Evolutionary conservation across 202 grass and related monocot genomes (phyloP), one percentile per base, ranked within the genome.

Genomic region (Saccharum hybrid): DNA sequence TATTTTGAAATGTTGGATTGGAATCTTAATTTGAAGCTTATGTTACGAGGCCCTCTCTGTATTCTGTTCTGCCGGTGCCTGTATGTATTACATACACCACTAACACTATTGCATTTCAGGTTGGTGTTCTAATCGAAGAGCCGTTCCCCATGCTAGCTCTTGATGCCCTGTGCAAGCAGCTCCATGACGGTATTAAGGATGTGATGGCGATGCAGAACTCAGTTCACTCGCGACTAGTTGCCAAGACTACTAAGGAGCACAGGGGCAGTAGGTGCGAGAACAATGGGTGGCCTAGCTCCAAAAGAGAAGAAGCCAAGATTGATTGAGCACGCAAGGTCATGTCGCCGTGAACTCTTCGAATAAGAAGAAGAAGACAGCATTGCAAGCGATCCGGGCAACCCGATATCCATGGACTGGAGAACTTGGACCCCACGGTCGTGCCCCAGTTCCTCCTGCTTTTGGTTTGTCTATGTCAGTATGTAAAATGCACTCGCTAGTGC

Each of bases 71-170:
- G 6, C 6, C n/a, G 18, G 52, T 42, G 66, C 56, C 42, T 49
- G 40, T 54, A 54, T 49, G 40, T 54, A 54, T 19, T 54, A 54
- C 49, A 54, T 45, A 54, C 12, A 12, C 61, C 36, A 69, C 39
- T 64, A 39, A 75, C 71, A 19, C 10, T 45, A 2, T 4, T 28
- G 23, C 75, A 74, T 76, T 90, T 61, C 87, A 98, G 96, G 96
- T 98, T 28, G 96, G 93, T 83, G 96, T 95, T 85, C 89, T 98
- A 26, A 98, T 98, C 21, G 96, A 98, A 86, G 96, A 98, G 79
- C 93, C 96, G 14, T 94, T 98, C 77, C 89, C 93, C 34, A 94
- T 93, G 92, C 89, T 98, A 10, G 82, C 93, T 19, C 87, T 98
- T 10, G 92, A 91, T 61, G 92, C 88, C 7, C 72, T 91, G 38